phyloP scores from a whole-genome alignment of 2,329 filamentous ascomycete species.

The Nemania abortiva region DNA sequence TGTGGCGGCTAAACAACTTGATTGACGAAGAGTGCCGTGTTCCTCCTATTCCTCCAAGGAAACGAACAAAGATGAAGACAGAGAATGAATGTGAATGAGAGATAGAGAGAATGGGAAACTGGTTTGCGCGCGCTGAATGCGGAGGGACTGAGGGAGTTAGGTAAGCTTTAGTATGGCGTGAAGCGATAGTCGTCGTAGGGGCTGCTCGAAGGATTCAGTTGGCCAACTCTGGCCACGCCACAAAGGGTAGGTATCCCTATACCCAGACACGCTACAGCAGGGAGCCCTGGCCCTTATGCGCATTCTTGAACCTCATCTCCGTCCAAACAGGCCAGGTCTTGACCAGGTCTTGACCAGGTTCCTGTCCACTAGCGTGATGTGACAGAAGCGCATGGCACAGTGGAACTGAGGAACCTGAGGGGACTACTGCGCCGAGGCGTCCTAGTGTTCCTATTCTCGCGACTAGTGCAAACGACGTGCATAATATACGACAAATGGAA shows the following conservation, averaged over 20 bases:
- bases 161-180: slow-evolving; percentile 3
- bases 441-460: neutral
- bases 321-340: neutral
- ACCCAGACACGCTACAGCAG: neutral
- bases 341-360: too few relatives aligned
- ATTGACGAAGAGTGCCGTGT: neutral
- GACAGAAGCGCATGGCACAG: neutral
- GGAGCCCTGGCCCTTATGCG: neutral
- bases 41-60: neutral
- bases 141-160: neutral
- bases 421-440: neutral
- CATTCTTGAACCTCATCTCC: neutral
- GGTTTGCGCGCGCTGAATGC: slow-evolving; percentile 1
- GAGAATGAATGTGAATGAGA: neutral
- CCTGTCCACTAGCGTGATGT: neutral
- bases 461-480: too few relatives aligned
- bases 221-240: slow-evolving; percentile 1
- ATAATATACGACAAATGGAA: neutral
- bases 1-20: neutral
- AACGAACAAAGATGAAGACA: neutral
- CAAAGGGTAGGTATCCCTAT: neutral
- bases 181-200: neutral
- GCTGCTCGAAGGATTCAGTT: neutral
- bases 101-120: neutral
- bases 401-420: neutral